Conservation (phyloP, 2,329 filamentous ascomycete genomes). For the Mollisiaceae sp. region DNA sequence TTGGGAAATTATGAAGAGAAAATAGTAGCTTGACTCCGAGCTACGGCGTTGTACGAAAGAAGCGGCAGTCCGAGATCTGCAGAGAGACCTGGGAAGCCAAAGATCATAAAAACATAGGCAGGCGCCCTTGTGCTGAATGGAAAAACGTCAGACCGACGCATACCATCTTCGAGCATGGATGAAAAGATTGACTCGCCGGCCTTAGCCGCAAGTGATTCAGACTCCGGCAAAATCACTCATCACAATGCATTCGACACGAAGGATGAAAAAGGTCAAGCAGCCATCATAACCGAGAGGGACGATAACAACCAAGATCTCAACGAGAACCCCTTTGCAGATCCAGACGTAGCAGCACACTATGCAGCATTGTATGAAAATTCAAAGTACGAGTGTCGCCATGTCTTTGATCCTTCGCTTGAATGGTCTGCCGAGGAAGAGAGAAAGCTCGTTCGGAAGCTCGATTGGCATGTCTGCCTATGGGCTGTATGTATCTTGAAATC, state of each 20-base stretch:
- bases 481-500: constrained; percentile 23
- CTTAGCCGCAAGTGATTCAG: background rate
- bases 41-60: background rate
- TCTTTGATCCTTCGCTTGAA: constrained; percentile 33
- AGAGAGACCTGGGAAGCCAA: background rate
- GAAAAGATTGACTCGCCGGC: background rate
- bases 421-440: constrained; percentile 40
- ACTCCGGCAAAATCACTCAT: background rate
- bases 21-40: background rate
- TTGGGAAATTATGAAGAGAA: background rate
- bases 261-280: background rate
- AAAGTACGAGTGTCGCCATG: constrained; percentile 37
- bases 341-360: constrained; percentile 34
- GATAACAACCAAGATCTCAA: constrained; percentile 16
- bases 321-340: constrained; percentile 36
- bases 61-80: background rate
- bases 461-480: constrained; percentile 35
- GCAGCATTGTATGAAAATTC: constrained; percentile 35
- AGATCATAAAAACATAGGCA: background rate
- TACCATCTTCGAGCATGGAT: background rate
- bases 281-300: background rate
- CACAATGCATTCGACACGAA: background rate
- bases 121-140: background rate
- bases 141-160: background rate
- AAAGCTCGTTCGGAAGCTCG: constrained; percentile 34